These are phyloP conservation scores for Microdochium nivale DNA, from an alignment of 2,329 filamentous ascomycete species.

Conservation along the genomic window DNA sequence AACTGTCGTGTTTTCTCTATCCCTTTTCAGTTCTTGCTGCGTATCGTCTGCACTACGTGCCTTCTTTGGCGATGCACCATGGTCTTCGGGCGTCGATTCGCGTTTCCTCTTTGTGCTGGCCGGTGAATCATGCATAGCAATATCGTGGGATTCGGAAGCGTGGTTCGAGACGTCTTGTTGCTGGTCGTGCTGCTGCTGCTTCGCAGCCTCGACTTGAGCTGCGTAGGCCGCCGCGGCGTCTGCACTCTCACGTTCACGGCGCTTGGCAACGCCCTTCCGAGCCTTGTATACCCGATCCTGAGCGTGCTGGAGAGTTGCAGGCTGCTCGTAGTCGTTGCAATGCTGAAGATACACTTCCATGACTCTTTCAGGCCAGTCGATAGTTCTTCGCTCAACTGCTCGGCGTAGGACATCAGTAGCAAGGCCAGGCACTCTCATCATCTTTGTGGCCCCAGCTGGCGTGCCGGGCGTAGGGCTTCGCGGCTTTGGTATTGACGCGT, in stretches of 20 bases:
- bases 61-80: background rate
- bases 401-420: constrained; percentile 71
- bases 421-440: constrained; percentile 55
- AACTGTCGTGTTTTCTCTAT: constrained; percentile 84
- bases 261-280: constrained; percentile 52
- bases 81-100: constrained; percentile 42
- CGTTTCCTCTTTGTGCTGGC: constrained; percentile 64
- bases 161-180: constrained; percentile 13
- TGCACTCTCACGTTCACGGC: constrained; percentile 57
- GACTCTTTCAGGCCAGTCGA: constrained; percentile 72
- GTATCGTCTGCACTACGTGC: constrained; percentile 30
- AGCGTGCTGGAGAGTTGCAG: constrained; percentile 64
- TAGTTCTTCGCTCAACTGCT: constrained; percentile 50
- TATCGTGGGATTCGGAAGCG: constrained; percentile 14
- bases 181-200: constrained; percentile 21
- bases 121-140: constrained; percentile 24
- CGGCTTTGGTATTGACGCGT: constrained; percentile 39
- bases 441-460: constrained; percentile 24
- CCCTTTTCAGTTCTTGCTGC: constrained; percentile 54
- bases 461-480: constrained; percentile 43
- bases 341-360: constrained; percentile 68
- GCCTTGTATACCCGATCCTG: constrained; percentile 66
- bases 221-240: constrained; percentile 47
- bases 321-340: constrained; percentile 84
- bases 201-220: constrained; percentile 21